Evolutionary conservation across 345 rosid species (phyloP).

Genomic region (Eucalyptus tenuipes): DNA sequence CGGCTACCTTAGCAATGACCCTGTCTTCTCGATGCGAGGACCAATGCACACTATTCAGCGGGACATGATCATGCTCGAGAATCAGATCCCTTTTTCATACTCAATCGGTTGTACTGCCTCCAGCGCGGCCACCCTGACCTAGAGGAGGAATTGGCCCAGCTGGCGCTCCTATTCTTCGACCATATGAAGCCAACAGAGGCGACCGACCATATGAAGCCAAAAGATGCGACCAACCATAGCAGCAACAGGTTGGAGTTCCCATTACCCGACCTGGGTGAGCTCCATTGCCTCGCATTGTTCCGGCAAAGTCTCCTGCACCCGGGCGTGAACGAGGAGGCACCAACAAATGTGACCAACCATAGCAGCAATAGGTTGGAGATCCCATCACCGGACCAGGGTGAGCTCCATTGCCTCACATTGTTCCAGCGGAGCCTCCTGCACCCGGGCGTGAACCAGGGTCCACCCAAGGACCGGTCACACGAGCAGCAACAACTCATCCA

Average conservation of each 20-base stretch:
- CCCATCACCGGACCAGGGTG: constrained; percentile 11
- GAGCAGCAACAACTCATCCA: no score
- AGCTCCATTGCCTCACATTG: constrained; percentile 74
- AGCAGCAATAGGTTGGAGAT: background rate
- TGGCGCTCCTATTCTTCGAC: constrained; percentile 61
- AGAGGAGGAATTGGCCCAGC: constrained; percentile 44
- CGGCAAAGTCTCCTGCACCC: constrained; percentile 41
- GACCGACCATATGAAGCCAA: no score
- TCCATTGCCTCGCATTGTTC: constrained; percentile 80
- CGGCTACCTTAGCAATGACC: constrained; percentile 65
- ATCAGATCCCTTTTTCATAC: constrained; percentile 60
- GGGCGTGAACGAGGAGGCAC: constrained; percentile 17
- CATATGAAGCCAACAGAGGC: constrained; percentile 76
- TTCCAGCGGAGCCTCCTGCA: constrained; percentile 48
- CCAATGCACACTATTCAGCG: constrained; percentile 75
- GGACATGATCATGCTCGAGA: constrained; percentile 86
- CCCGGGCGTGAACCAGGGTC: constrained; percentile 18
- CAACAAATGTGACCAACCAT: constrained; percentile 1
- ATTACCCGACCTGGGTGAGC: constrained; percentile 19
- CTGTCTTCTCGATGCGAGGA: constrained; percentile 70
- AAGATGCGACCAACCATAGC: constrained; percentile 3
- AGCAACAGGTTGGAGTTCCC: no score
- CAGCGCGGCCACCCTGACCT: constrained; percentile 32
- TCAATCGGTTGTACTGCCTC: constrained; percentile 39
- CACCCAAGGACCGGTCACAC: constrained; percentile 18